phyloP scores from a whole-genome alignment of 1,284 basidiomycete species.

The Mycosarcoma mackinlayi region DNA sequence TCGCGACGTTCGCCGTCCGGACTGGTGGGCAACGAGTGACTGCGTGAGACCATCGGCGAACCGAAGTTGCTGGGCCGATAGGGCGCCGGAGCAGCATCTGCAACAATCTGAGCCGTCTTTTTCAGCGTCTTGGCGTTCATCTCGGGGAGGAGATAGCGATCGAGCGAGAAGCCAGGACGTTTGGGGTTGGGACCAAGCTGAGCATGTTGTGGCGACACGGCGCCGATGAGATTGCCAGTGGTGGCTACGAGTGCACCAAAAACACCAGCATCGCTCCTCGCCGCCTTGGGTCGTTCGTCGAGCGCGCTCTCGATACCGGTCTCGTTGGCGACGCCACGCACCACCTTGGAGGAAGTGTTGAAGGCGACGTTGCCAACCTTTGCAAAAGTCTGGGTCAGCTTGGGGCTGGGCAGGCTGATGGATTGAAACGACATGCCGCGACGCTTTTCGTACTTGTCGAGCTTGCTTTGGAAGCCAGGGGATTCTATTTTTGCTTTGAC shows the following conservation, averaged over 20 bases:
- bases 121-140: slow-evolving; percentile 67
- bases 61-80: slow-evolving; percentile 37
- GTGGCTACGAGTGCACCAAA: slow-evolving; percentile 80
- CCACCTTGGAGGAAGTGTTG: slow-evolving; percentile 45
- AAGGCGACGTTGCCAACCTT: slow-evolving; percentile 42
- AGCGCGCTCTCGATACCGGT: slow-evolving; percentile 60
- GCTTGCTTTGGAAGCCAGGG: slow-evolving; percentile 23
- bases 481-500: slow-evolving; percentile 24
- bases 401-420: slow-evolving; percentile 40
- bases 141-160: slow-evolving; percentile 71
- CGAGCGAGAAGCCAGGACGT: slow-evolving; percentile 77
- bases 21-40: slow-evolving; percentile 45
- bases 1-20: slow-evolving; percentile 28
- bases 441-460: slow-evolving; percentile 35
- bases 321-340: slow-evolving; percentile 60
- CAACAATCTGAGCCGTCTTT: slow-evolving; percentile 65
- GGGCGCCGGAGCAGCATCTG: slow-evolving; percentile 58
- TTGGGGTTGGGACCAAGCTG: slow-evolving; percentile 76
- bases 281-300: slow-evolving; percentile 72
- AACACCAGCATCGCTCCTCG: slow-evolving; percentile 75
- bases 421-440: slow-evolving; percentile 32
- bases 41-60: slow-evolving; percentile 39
- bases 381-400: slow-evolving; percentile 45
- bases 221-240: slow-evolving; percentile 73
- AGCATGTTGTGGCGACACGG: slow-evolving; percentile 63